Conservation (phyloP, 2,329 filamentous ascomycete species). For the Fragosphaeria purpurea region DNA sequence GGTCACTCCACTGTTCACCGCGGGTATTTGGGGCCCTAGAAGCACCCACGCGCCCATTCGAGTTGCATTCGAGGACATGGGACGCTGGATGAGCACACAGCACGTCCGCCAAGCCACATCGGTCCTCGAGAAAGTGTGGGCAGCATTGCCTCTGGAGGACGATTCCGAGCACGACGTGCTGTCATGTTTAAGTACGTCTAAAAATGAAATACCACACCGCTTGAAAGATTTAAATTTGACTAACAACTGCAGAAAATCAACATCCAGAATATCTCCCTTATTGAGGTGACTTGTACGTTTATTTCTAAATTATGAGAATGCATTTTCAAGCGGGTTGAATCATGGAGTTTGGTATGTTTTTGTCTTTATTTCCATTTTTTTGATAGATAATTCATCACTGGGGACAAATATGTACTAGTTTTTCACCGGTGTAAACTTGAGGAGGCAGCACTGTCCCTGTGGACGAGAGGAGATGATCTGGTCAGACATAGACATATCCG, state of each 20-base stretch:
- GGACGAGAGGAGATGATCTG: conserved; percentile 58
- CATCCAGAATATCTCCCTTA: conserved; percentile 8
- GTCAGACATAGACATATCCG: conserved; percentile 55
- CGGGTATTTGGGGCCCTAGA: conserved; percentile 4
- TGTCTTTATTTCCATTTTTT: background rate
- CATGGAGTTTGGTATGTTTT: background rate
- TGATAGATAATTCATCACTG: too few relatives aligned
- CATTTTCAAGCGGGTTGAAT: too few relatives aligned
- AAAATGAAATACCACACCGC: background rate
- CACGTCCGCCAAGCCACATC: conserved; percentile 3
- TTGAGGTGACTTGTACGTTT: background rate
- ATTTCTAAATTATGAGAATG: background rate
- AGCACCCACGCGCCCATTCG: conserved; percentile 1
- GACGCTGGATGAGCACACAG: conserved; percentile 7
- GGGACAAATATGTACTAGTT: too few relatives aligned
- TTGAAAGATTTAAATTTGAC: background rate
- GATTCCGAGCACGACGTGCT: conserved; percentile 1
- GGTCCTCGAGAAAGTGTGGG: conserved; percentile 5
- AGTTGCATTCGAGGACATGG: conserved; percentile 3
- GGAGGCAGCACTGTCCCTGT: conserved; percentile 45
- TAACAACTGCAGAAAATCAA: conserved; percentile 4
- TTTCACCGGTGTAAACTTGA: conserved; percentile 32
- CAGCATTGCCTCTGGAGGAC: background rate
- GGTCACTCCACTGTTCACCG: conserved; percentile 7
- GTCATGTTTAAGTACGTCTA: conserved; percentile 2